Percentiles rank a stretch among this genome's conserved stretches.
Conservation (phyloP, 225 moss, liverwort and hornwort genomes). For the Physcomitrium patens region DNA sequence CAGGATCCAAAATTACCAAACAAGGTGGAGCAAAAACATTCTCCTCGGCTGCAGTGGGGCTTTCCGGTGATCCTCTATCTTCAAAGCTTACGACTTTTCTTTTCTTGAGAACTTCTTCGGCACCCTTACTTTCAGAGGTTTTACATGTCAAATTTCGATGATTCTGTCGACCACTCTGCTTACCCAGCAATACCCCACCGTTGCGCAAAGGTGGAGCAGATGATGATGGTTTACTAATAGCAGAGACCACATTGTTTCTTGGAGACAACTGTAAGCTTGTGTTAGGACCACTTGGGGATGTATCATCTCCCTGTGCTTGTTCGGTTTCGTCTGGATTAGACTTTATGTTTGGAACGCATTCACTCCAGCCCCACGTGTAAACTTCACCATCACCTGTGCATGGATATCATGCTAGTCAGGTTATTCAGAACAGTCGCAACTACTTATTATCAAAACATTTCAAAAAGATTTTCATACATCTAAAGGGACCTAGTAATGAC, state of each 20-base stretch:
- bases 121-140: slow-evolving; percentile 29
- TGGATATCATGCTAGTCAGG: neutral
- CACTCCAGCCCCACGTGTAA: slow-evolving; percentile 84
- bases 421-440: neutral
- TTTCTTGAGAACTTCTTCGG: slow-evolving; percentile 42
- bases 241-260: slow-evolving; percentile 3
- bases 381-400: slow-evolving; percentile 58
- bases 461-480: neutral
- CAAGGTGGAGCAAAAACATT: slow-evolving; percentile 54
- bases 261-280: slow-evolving; percentile 24
- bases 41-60: slow-evolving; percentile 40
- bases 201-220: slow-evolving; percentile 20
- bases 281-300: slow-evolving; percentile 14
- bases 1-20: slow-evolving; percentile 55
- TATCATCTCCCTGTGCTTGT: slow-evolving; percentile 24
- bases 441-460: neutral
- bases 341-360: slow-evolving; percentile 60
- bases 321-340: slow-evolving; percentile 36
- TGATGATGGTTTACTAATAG: slow-evolving; percentile 22
- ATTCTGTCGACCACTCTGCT: slow-evolving; percentile 19
- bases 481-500: no score
- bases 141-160: slow-evolving; percentile 27
- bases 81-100: slow-evolving; percentile 37
- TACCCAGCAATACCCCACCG: slow-evolving; percentile 1
- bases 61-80: slow-evolving; percentile 40